Percentiles rank a stretch among this genome's conserved stretches.
phyloP scores from a whole-genome alignment of 352 stramenopile species.

The Phytophthora pinifolia region DNA sequence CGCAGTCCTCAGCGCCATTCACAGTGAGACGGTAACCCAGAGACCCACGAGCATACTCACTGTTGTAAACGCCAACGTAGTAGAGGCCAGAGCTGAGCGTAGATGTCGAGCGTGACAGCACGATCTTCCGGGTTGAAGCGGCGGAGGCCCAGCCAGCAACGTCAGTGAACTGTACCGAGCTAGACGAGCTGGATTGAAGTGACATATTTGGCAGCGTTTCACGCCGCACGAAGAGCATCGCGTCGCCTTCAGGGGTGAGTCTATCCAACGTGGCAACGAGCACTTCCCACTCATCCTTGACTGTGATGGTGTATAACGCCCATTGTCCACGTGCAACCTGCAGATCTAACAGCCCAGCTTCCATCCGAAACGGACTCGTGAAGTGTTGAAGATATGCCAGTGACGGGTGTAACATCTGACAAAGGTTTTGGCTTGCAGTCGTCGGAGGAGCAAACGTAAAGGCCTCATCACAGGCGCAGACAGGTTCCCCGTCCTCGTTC shows the following conservation, averaged over 20 bases:
- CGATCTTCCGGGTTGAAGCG: conserved; percentile 45
- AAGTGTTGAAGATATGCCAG: conserved; percentile 68
- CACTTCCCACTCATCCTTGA: conserved; percentile 64
- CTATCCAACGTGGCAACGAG: conserved; percentile 49
- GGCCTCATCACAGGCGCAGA: conserved; percentile 64
- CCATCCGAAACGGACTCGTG: conserved; percentile 41
- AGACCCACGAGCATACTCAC: conserved; percentile 47
- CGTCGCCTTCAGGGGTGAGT: conserved; percentile 44
- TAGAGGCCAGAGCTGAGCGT: conserved; percentile 74
- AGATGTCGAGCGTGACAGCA: conserved; percentile 54
- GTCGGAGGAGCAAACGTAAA: conserved; percentile 55
- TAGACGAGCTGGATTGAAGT: conserved; percentile 26
- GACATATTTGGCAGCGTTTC: conserved; percentile 50
- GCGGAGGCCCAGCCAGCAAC: conserved; percentile 46
- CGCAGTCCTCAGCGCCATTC: conserved; percentile 50
- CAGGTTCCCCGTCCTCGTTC: conserved; percentile 27
- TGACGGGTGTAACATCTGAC: conserved; percentile 55
- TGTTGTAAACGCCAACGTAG: conserved; percentile 79
- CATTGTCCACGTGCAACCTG: conserved; percentile 50
- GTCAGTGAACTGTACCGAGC: conserved; percentile 58
- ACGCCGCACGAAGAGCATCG: conserved; percentile 75
- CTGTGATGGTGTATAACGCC: conserved; percentile 59
- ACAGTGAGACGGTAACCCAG: conserved; percentile 60
- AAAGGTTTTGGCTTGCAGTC: conserved; percentile 47
- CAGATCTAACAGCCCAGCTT: conserved; percentile 39